These are phyloP conservation scores for Sesbania bispinosa DNA, from an alignment of 306 rosid species.

Conservation along the genomic window DNA sequence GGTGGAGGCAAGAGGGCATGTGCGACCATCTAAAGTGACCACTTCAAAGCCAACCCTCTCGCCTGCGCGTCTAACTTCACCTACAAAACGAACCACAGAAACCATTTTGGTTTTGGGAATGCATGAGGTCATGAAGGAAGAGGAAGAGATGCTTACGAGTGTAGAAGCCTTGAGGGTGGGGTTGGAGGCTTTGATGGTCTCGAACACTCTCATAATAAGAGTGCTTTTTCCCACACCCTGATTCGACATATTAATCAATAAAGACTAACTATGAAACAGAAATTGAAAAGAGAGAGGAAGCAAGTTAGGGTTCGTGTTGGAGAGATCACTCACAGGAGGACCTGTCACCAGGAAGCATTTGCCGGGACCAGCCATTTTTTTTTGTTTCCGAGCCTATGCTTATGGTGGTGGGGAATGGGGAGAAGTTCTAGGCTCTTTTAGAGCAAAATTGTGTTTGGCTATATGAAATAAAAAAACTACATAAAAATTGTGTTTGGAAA, in stretches of 20 bases:
- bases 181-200: constrained; percentile 51
- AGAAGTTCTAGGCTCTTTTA: no score
- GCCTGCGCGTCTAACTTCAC: constrained; percentile 57
- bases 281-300: neutral
- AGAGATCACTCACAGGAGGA: constrained; percentile 47
- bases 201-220: constrained; percentile 53
- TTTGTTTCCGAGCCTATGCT: neutral
- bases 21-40: constrained; percentile 74
- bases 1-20: constrained; percentile 62
- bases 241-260: neutral
- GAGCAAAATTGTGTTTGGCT: no score
- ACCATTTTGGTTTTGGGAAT: neutral
- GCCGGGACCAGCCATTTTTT: constrained; percentile 45
- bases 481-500: no score
- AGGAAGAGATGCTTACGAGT: constrained; percentile 45
- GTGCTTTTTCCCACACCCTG: constrained; percentile 89
- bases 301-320: neutral
- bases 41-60: constrained; percentile 77
- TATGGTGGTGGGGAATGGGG: no score
- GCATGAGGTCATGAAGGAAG: neutral
- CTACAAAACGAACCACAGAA: constrained; percentile 32
- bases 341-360: constrained; percentile 74
- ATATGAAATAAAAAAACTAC: no score
- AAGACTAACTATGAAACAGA: neutral
- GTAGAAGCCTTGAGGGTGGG: constrained; percentile 78